A percentile compares a stretch with the other conserved stretches of the same genome.
Conservation (phyloP, 2,329 filamentous ascomycete genomes). For the Penicillium sp. region DNA sequence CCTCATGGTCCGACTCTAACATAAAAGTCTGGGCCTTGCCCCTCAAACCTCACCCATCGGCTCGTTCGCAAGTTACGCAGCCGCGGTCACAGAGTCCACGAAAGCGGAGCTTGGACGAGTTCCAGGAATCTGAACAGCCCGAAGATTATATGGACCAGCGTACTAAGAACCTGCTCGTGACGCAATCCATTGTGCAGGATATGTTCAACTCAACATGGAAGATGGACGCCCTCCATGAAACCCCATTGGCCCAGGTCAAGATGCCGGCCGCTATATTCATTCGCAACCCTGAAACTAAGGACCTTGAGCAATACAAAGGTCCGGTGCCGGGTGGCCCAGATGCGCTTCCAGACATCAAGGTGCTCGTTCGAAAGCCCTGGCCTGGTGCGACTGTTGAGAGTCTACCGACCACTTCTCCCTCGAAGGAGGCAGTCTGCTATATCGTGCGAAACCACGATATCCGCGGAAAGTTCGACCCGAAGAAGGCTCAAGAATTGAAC, state of each 20-base stretch:
- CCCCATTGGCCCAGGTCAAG: slow-evolving; percentile 63
- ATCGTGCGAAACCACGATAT: slow-evolving; percentile 74
- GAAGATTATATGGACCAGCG: slow-evolving; percentile 19
- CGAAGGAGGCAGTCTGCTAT: slow-evolving; percentile 74
- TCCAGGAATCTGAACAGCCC: slow-evolving; percentile 30
- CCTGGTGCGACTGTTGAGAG: slow-evolving; percentile 64
- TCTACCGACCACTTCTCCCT: slow-evolving; percentile 68
- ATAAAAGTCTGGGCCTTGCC: slow-evolving; percentile 85
- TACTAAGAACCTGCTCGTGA: slow-evolving; percentile 50
- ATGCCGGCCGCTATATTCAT: slow-evolving; percentile 71
- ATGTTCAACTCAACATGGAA: slow-evolving; percentile 81
- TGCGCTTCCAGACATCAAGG: slow-evolving; percentile 63
- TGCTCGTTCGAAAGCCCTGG: slow-evolving; percentile 76
- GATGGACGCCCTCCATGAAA: slow-evolving; percentile 67
- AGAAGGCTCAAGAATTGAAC: slow-evolving; percentile 64
- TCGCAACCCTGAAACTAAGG: slow-evolving; percentile 60
- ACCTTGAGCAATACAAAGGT: slow-evolving; percentile 68
- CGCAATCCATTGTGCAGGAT: slow-evolving; percentile 64
- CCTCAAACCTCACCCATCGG: slow-evolving; percentile 35
- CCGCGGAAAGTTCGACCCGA: slow-evolving; percentile 75
- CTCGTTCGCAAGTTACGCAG: slow-evolving; percentile 26
- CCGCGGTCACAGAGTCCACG: slow-evolving; percentile 35
- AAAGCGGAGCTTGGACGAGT: slow-evolving; percentile 54
- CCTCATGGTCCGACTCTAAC: slow-evolving; percentile 73
- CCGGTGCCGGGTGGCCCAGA: slow-evolving; percentile 58